A percentile compares a stretch with the other conserved stretches of the same genome.
Evolutionary conservation across 139 green algal genomes (phyloP).

Genomic region (Chlorella sp.): DNA sequence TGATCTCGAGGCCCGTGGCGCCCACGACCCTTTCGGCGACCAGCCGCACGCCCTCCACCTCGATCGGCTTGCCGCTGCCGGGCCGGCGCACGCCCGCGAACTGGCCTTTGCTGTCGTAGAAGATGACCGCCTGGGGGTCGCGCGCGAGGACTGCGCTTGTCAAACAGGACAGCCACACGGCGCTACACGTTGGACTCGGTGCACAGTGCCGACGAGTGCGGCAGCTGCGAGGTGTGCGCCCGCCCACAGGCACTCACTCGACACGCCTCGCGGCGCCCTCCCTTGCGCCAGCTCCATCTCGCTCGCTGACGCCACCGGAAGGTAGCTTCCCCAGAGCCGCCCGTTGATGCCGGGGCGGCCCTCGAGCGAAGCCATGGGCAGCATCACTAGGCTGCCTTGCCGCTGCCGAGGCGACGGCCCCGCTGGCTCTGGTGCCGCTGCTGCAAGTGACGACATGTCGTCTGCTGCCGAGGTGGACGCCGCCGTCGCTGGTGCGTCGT

Average conservation of each 20-base stretch:
- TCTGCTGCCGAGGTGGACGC: conserved; percentile 1
- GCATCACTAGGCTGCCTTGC: conserved; percentile 1
- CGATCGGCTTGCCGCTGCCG: conserved; percentile 76
- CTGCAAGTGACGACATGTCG: too few species aligned
- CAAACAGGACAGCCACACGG: too few species aligned
- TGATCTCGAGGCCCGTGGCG: conserved; percentile 83
- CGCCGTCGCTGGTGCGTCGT: conserved; percentile 4
- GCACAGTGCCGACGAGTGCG: too few species aligned
- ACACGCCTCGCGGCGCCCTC: conserved; percentile 48
- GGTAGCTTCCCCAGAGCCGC: conserved; percentile 72
- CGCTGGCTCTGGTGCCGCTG: too few species aligned
- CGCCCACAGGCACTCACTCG: conserved; percentile 53
- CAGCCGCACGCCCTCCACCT: conserved; percentile 77
- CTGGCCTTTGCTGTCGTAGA: conserved; percentile 85
- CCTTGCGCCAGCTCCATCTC: conserved; percentile 11
- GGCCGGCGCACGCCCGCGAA: conserved; percentile 92
- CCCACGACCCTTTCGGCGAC: conserved; percentile 71
- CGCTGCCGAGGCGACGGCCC: too few species aligned
- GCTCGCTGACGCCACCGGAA: conserved; percentile 46
- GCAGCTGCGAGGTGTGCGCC: too few species aligned
- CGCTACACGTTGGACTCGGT: too few species aligned
- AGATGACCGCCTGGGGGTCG: conserved; percentile 82
- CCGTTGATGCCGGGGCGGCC: conserved; percentile 42
- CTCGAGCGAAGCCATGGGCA: conserved; percentile 77
- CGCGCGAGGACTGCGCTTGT: conserved; percentile 75